A percentile compares a stretch with the other conserved stretches of the same genome.
phyloP scores from a whole-genome alignment of 1,284 basidiomycete genomes.

The Moesziomyces parantarcticus region DNA sequence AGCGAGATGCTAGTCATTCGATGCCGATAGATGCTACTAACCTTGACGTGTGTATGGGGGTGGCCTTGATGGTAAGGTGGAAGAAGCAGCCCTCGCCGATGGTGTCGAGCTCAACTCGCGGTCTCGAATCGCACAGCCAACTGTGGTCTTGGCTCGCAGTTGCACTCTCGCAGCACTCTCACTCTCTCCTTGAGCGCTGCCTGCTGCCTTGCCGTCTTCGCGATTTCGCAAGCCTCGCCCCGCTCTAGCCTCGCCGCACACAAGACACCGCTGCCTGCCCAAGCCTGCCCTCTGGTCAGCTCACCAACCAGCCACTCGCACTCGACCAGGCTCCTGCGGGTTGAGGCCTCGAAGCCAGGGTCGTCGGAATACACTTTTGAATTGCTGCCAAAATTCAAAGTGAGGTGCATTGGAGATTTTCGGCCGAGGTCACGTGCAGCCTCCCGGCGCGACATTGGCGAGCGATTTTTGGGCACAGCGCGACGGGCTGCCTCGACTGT shows the following conservation, averaged over 20 bases:
- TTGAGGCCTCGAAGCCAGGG: no score
- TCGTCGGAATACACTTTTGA: no score
- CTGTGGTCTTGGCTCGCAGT: not conserved
- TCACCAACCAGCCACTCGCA: no score
- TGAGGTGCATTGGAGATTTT: not conserved
- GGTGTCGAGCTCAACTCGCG: conserved; percentile 26
- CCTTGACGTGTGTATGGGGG: conserved; percentile 52
- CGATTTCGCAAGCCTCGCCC: no score
- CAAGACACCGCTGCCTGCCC: no score
- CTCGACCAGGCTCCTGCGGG: no score
- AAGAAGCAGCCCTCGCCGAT: conserved; percentile 22
- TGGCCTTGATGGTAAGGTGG: conserved; percentile 53
- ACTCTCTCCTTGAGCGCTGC: no score
- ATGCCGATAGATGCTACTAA: conserved; percentile 30
- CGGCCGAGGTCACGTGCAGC: conserved; percentile 19
- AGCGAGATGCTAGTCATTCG: not conserved
- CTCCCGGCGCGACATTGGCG: not conserved
- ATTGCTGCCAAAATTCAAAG: no score
- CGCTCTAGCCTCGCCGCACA: no score
- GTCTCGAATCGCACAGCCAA: conserved; percentile 12
- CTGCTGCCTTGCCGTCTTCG: no score
- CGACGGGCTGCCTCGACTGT: not conserved
- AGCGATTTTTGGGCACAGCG: not conserved
- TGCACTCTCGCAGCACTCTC: not conserved
- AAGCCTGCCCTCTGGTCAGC: no score